phyloP scores from a whole-genome alignment of 441 rosid genomes.

The Codiaeum variegatum region DNA sequence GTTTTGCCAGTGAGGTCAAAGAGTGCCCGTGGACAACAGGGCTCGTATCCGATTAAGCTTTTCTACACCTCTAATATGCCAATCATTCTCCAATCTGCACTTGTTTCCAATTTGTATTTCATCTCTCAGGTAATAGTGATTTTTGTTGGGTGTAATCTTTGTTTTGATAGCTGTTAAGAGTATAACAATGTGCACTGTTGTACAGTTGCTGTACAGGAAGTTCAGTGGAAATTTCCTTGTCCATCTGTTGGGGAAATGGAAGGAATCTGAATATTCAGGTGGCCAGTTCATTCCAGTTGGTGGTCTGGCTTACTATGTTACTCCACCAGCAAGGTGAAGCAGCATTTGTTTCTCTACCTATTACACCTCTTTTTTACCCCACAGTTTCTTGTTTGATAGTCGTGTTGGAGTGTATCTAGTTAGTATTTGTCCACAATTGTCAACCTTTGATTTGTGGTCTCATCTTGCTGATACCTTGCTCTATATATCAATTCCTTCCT shows the following conservation, averaged over 20 bases:
- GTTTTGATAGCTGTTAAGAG: background rate
- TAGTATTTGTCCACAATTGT: background rate
- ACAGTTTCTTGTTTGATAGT: background rate
- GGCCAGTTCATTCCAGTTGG: constrained; percentile 89
- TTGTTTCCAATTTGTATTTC: constrained; percentile 85
- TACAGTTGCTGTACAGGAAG: constrained; percentile 68
- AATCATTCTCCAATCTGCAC: constrained; percentile 85
- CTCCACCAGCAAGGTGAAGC: constrained; percentile 76
- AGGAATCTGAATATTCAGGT: constrained; percentile 79
- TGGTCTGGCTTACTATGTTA: constrained; percentile 78
- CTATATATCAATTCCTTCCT: background rate
- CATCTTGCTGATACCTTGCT: background rate
- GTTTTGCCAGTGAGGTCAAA: constrained; percentile 74
- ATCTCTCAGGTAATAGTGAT: constrained; percentile 71
- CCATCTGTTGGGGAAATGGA: constrained; percentile 78
- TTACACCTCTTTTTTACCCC: too few species aligned
- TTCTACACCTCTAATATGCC: constrained; percentile 86
- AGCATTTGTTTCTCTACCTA: background rate
- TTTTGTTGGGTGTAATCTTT: background rate
- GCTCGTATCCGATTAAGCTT: constrained; percentile 84
- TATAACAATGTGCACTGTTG: background rate
- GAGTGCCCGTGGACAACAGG: constrained; percentile 86
- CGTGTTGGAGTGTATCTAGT: background rate
- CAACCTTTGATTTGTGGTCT: background rate
- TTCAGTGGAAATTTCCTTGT: constrained; percentile 77